phyloP scores from a whole-genome alignment of 2,329 filamentous ascomycete genomes.

The Periconia sp. region DNA sequence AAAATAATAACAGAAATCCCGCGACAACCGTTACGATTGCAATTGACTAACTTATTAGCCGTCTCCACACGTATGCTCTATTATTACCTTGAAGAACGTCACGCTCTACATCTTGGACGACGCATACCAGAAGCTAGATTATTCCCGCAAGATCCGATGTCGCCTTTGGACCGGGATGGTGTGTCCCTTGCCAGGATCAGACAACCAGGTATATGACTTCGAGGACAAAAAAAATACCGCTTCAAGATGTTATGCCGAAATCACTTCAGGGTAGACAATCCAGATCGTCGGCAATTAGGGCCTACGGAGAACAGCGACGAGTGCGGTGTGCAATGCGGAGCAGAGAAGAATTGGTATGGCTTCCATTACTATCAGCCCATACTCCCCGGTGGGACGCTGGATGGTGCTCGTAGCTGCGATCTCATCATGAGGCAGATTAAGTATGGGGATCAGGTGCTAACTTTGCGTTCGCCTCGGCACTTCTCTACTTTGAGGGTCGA shows the following conservation, averaged over 20 bases:
- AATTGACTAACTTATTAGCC: constrained; percentile 14
- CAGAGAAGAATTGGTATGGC: constrained; percentile 7
- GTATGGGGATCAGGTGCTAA: constrained; percentile 8
- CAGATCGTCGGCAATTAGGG: neutral
- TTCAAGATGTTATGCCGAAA: constrained; percentile 15
- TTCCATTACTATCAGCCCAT: constrained; percentile 13
- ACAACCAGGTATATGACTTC: constrained; percentile 13
- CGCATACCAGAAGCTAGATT: constrained; percentile 14
- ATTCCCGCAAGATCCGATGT: constrained; percentile 2
- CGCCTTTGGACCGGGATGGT: constrained; percentile 5
- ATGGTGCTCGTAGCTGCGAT: constrained; percentile 11
- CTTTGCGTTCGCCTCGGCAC: too few species aligned
- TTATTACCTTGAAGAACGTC: constrained; percentile 7
- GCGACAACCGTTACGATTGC: constrained; percentile 9
- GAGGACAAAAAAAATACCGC: constrained; percentile 2
- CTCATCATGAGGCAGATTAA: constrained; percentile 5
- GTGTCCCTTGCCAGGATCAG: constrained; percentile 12
- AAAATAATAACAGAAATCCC: constrained; percentile 10
- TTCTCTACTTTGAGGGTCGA: too few species aligned
- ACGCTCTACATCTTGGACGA: constrained; percentile 12
- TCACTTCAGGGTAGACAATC: neutral
- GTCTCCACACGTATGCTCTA: constrained; percentile 2
- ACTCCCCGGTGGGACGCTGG: constrained; percentile 7
- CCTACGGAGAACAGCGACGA: constrained; percentile 2
- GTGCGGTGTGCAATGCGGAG: constrained; percentile 6